Evolutionary conservation across 2,329 filamentous ascomycete species (phyloP).

Genomic region (Karstenula rhodostoma): DNA sequence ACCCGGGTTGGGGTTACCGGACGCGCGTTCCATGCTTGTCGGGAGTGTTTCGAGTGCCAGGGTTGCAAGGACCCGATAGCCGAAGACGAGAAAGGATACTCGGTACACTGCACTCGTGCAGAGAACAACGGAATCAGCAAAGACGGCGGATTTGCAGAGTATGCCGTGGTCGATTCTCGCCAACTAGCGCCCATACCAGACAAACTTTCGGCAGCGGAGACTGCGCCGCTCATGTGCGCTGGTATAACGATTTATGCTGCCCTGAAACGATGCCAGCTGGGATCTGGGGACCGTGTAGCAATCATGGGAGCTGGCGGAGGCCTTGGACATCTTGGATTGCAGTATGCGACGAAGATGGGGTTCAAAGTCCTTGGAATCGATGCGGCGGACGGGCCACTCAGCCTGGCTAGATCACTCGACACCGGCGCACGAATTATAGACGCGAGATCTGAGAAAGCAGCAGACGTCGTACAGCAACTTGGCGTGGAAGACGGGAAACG

Average conservation of each 20-base stretch:
- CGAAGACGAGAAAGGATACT: conserved; percentile 51
- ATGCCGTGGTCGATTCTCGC: conserved; percentile 53
- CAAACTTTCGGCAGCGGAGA: conserved; percentile 45
- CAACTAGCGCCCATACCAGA: conserved; percentile 49
- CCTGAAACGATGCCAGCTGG: conserved; percentile 46
- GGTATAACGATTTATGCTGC: conserved; percentile 54
- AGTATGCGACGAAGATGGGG: conserved; percentile 43
- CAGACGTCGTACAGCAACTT: conserved; percentile 41
- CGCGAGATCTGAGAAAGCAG: conserved; percentile 44
- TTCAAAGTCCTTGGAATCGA: conserved; percentile 50
- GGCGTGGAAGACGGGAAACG: conserved; percentile 47
- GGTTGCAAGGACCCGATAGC: conserved; percentile 30
- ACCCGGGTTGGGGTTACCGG: conserved; percentile 53
- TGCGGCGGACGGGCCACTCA: conserved; percentile 46
- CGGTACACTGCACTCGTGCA: conserved; percentile 47
- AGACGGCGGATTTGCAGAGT: conserved; percentile 54
- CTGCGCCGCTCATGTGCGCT: conserved; percentile 55
- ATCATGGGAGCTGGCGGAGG: conserved; percentile 53
- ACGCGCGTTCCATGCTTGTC: conserved; percentile 53
- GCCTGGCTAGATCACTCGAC: conserved; percentile 45
- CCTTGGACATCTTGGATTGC: conserved; percentile 41
- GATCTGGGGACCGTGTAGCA: conserved; percentile 46
- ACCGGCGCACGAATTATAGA: conserved; percentile 50
- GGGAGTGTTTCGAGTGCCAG: conserved; percentile 53
- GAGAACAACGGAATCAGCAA: conserved; percentile 44